Evolutionary conservation across 2,329 filamentous ascomycete species (phyloP).

Genomic region (Pyrenochaeta sp.): DNA sequence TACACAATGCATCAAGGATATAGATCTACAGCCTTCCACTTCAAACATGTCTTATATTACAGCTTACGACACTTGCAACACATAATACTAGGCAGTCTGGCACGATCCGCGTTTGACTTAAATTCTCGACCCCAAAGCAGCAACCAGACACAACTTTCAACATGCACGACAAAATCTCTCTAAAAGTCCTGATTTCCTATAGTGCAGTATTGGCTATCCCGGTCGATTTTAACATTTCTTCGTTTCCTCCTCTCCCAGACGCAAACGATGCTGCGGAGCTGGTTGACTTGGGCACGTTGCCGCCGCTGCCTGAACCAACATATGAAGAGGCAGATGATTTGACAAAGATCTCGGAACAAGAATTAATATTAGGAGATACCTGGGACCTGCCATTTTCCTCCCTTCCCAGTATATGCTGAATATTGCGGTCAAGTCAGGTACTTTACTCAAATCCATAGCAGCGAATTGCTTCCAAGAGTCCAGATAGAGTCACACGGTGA

Average conservation of each 20-base stretch:
- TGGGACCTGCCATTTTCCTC: neutral
- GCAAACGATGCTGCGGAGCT: neutral
- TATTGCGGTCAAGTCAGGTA: neutral
- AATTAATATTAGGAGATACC: neutral
- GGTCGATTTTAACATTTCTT: neutral
- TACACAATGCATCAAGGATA: neutral
- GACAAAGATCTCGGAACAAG: neutral
- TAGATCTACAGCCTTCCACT: neutral
- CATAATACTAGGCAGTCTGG: neutral
- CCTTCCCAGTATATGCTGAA: neutral
- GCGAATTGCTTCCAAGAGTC: neutral
- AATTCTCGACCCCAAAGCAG: neutral
- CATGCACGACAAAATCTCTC: neutral
- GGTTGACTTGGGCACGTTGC: neutral
- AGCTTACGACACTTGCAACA: neutral
- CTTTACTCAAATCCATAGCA: neutral
- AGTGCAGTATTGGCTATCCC: neutral
- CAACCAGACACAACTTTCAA: neutral
- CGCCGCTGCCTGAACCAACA: neutral
- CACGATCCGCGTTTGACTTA: neutral
- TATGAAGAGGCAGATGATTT: neutral
- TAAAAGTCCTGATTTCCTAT: neutral
- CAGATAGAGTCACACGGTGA: neutral
- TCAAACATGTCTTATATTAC: neutral
- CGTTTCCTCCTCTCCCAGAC: neutral